Percentiles rank a stretch among this genome's conserved stretches.
These are phyloP conservation scores for Phialemoniopsis sp. DNA, from an alignment of 2,329 filamentous ascomycete species.

Conservation along the genomic window DNA sequence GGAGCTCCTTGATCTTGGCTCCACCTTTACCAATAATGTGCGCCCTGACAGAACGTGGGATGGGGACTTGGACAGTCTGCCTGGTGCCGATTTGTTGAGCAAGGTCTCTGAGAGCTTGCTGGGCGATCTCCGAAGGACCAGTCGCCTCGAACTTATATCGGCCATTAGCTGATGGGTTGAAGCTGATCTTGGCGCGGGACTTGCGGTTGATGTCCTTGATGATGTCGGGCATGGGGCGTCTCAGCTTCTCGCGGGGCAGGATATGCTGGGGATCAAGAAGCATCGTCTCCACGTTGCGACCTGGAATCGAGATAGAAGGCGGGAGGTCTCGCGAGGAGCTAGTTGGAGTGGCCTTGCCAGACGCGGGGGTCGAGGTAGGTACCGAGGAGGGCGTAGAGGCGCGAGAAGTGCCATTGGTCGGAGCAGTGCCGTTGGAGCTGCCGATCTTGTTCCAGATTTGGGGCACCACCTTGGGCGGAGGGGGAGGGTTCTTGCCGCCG, in stretches of 20 bases:
- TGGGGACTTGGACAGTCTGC: conserved; percentile 65
- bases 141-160: conserved; percentile 78
- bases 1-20: conserved; percentile 82
- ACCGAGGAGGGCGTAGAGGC: conserved; percentile 62
- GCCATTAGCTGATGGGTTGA: conserved; percentile 68
- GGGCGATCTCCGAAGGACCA: conserved; percentile 78
- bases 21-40: conserved; percentile 94
- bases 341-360: conserved; percentile 48
- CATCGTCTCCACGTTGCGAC: conserved; percentile 75
- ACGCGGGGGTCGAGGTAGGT: conserved; percentile 56
- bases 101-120: conserved; percentile 85
- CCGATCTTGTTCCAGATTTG: too few relatives aligned
- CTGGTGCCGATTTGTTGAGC: conserved; percentile 83
- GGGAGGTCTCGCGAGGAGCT: conserved; percentile 25
- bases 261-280: conserved; percentile 72
- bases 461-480: conserved; percentile 43
- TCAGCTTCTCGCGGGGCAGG: conserved; percentile 71
- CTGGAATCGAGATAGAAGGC: conserved; percentile 70
- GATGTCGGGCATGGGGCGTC: conserved; percentile 79
- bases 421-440: conserved; percentile 47
- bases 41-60: conserved; percentile 78
- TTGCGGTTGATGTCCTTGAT: conserved; percentile 90
- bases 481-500: conserved; percentile 42
- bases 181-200: conserved; percentile 80
- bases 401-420: conserved; percentile 52